phyloP scores from a whole-genome alignment of 192 early-diverging fungal species.

The Phycomyces blakesleeanus region DNA sequence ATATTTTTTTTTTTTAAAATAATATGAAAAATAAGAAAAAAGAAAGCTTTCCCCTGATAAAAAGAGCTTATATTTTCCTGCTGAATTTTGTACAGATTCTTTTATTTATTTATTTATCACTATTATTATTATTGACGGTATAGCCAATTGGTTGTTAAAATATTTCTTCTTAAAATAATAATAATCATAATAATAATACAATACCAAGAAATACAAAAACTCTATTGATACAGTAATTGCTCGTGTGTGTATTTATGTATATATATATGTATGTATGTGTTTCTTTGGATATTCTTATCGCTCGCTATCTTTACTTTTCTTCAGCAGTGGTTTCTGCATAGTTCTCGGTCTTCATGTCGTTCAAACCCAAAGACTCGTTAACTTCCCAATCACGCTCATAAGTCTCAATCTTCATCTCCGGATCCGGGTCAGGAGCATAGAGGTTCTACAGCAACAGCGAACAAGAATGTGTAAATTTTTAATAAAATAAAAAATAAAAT shows the following conservation, averaged over 20 bases:
- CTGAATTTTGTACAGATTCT: not conserved
- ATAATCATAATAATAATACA: too few relatives aligned
- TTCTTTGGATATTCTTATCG: too few relatives aligned
- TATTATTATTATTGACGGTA: not conserved
- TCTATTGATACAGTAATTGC: too few relatives aligned
- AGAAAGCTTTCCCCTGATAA: not conserved
- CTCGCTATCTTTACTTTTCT: not conserved
- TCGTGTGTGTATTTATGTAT: too few relatives aligned
- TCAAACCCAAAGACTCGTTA: constrained; percentile 85
- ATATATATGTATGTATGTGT: not conserved
- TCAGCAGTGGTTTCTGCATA: constrained; percentile 45
- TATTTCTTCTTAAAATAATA: too few relatives aligned
- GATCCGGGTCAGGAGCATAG: constrained; percentile 92
- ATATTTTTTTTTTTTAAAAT: not conserved
- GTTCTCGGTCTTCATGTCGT: constrained; percentile 77
- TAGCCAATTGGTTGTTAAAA: too few relatives aligned
- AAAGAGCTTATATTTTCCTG: not conserved
- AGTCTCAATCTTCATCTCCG: constrained; percentile 84
- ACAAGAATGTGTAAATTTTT: too few relatives aligned
- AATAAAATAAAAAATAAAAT: too few relatives aligned
- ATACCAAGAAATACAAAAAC: too few relatives aligned
- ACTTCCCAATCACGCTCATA: constrained; percentile 87
- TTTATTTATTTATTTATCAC: not conserved
- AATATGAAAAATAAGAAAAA: not conserved
- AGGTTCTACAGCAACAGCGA: constrained; percentile 56